phyloP scores from a whole-genome alignment of 2,329 filamentous ascomycete species.

The Fusarium papillatum region DNA sequence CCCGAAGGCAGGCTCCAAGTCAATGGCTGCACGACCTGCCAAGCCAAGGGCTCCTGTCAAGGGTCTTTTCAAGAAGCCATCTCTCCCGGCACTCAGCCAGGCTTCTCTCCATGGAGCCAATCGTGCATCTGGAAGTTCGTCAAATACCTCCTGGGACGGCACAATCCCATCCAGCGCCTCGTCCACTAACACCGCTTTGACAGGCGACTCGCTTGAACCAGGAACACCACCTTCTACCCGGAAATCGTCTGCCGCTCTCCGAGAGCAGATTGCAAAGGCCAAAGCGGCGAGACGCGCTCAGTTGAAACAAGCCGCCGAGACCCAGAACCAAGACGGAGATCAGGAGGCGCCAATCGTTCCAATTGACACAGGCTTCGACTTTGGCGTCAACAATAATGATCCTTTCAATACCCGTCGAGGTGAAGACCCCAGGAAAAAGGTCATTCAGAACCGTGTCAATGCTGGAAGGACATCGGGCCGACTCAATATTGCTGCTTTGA shows the following conservation, averaged over 20 bases:
- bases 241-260: slow-evolving; percentile 84
- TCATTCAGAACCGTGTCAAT: slow-evolving; percentile 80
- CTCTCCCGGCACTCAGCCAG: slow-evolving; percentile 56
- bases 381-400: slow-evolving; percentile 68
- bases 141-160: slow-evolving; percentile 47
- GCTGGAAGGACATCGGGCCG: slow-evolving; percentile 82
- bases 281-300: slow-evolving; percentile 82
- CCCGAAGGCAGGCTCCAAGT: slow-evolving; percentile 61
- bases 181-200: slow-evolving; percentile 24
- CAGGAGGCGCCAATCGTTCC: slow-evolving; percentile 57
- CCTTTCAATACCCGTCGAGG: slow-evolving; percentile 78
- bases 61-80: slow-evolving; percentile 69
- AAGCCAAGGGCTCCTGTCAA: slow-evolving; percentile 67
- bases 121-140: slow-evolving; percentile 33
- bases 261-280: slow-evolving; percentile 93
- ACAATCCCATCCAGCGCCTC: slow-evolving; percentile 41
- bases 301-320: slow-evolving; percentile 49
- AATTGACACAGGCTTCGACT: slow-evolving; percentile 58
- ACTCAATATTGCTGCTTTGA: slow-evolving; percentile 90
- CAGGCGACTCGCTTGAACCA: slow-evolving; percentile 26
- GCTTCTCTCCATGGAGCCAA: slow-evolving; percentile 27
- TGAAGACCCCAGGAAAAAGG: slow-evolving; percentile 71
- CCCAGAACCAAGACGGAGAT: slow-evolving; percentile 9
- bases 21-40: slow-evolving; percentile 58
- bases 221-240: slow-evolving; percentile 46